A percentile compares a stretch with the other conserved stretches of the same genome.
Conservation (phyloP, 495 filamentous ascomycete species). For the Talaromyces nanjingensis region DNA sequence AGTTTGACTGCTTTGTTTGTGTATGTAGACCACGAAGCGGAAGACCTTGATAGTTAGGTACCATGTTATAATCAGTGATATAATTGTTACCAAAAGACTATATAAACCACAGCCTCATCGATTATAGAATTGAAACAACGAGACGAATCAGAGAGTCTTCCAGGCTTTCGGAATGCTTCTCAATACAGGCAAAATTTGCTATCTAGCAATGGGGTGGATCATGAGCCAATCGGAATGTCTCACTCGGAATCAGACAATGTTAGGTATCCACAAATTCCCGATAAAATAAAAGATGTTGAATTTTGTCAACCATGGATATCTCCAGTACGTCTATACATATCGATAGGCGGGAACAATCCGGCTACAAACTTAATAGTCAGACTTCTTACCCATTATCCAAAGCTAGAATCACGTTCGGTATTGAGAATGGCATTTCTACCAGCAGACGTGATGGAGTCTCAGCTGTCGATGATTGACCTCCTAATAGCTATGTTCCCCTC, state of each 20-base stretch:
- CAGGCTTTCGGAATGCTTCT: neutral
- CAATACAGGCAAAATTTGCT: neutral
- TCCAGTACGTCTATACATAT: neutral
- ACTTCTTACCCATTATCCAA: neutral
- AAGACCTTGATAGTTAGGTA: neutral
- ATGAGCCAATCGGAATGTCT: neutral
- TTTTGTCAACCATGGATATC: neutral
- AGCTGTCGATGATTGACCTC: conserved; percentile 71
- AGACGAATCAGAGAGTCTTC: too few species aligned
- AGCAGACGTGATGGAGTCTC: conserved; percentile 76
- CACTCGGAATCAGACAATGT: neutral
- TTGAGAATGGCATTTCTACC: conserved; percentile 36
- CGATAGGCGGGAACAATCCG: neutral
- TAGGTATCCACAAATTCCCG: neutral
- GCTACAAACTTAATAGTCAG: neutral
- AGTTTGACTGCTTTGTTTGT: neutral
- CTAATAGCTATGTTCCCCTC: conserved; percentile 21
- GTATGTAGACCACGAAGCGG: neutral
- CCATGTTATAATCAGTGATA: neutral
- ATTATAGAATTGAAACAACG: neutral
- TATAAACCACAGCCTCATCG: neutral
- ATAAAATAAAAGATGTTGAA: neutral
- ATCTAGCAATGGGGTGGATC: neutral
- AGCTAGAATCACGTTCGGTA: neutral
- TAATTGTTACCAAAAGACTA: neutral